Base-by-base conservation (phyloP, 176 grass and related monocot species). In the Ananas comosus region DNA sequence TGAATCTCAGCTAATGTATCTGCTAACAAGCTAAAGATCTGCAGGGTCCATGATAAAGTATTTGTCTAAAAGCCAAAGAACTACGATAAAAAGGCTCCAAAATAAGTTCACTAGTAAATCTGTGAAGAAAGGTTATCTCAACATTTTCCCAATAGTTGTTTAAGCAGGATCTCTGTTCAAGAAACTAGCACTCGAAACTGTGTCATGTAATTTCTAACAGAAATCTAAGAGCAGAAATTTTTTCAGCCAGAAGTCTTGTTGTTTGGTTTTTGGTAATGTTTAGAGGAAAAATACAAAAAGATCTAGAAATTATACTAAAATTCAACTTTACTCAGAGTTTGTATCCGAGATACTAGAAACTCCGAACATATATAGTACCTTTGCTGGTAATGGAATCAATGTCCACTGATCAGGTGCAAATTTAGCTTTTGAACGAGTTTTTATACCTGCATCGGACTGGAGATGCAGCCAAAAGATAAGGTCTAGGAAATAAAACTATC, bases 1-100 rank as follows among this genome's bases (percentile, higher is more conserved):
- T 85, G 86, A 66, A 97, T 90, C 78, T 92, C 93, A 81, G 81
- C 66, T 61, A 92, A 80, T 54, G 81, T 80, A 80, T 97, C 93
- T 63, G 81, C 78, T 80, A 97, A 85, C 42, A 97, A 59, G 12
- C 84, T 83, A 74, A 90, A 92, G 47, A 97, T 92, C 93, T 97
- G 86, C 84, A 92, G 14, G 54, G 80, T 65, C 51, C 71, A 86
- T 72, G 54, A 66, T 57, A 64, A 29, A 23, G 64, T 51, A 72
- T 52, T 16, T 68, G 28, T 50, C 47, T 59, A 59, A 21, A 18
- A 17, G 19, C 16, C 54, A 59, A 59, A 21, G 14, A 59, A 19
- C 54, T 17, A 8, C 19, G 14, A 16, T 59, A 9, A 59, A 9
- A 59, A 59, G 14, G 54, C 10, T 56, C 16, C n/a, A 17, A 9